Evolutionary conservation across 306 rosid species (phyloP), one percentile per base, ranked within the genome.

Genomic region (Abrus pulchellus): DNA sequence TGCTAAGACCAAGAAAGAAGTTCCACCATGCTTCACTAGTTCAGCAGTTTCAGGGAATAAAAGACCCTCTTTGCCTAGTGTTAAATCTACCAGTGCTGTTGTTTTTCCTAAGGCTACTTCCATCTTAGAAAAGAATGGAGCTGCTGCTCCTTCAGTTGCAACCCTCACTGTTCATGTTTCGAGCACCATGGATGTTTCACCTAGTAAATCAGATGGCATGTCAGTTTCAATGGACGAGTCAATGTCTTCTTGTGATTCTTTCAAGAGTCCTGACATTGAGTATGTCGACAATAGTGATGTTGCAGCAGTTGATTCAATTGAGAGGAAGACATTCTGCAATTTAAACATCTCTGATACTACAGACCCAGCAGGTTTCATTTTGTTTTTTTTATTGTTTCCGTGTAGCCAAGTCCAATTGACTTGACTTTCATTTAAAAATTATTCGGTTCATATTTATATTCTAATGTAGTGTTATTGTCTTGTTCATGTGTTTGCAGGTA

Each of bases 241-340:
- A 1, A 89, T 93, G 97, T 95, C 99, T 34, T 87, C 88, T 20
- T 95, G 94, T 75, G 96, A 93, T 50, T 93, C 98, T 43, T 89
- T 90, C 76, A 91, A 91, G 88, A 93, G 98, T 52, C 98, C 99
- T 3, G 93, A 93, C 11, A 82, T 95, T 72, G 99, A 95, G 74
- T 95, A 95, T 48, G 30, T 95, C 3, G 97, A 94, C 81, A 89
- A 91, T 30, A 90, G 68, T 57, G 97, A 92, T 64, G 83, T 85
- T 66, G 86, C 85, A n/a, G 87, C 86, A 0, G 87, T 90, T 8
- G 91, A 88, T 76, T 89, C 97, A 2, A 80, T 93, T 71, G 86
- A 89, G 77, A 83, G 96, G 76, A 93, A 93, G 84, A 89, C 98
- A 9, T 88, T 91, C 59, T 86, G 75, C 85, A 89, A 66, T 74